Conservation (phyloP, 2,329 filamentous ascomycete genomes). For the Myriosclerotinia curreyana region DNA sequence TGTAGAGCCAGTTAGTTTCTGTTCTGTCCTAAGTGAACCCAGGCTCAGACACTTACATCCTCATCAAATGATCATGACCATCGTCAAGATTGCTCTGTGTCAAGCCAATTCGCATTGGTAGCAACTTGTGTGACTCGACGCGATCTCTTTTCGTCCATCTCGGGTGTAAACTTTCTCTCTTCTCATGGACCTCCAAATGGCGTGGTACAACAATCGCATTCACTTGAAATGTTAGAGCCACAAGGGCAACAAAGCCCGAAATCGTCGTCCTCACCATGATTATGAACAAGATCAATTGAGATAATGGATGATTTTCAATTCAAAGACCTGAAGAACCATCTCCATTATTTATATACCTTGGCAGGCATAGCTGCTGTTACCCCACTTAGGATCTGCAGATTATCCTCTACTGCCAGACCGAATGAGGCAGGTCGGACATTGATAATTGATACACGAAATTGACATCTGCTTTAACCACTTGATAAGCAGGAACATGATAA, state of each 20-base stretch:
- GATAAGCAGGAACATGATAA: constrained; percentile 5
- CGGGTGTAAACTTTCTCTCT: constrained; percentile 26
- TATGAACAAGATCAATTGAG: background rate
- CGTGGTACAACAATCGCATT: constrained; percentile 26
- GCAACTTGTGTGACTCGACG: constrained; percentile 28
- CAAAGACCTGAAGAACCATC: background rate
- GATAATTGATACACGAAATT: background rate
- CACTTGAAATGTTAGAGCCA: constrained; percentile 6
- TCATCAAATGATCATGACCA: constrained; percentile 32
- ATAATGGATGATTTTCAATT: background rate
- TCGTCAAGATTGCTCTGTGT: constrained; percentile 31
- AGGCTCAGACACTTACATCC: constrained; percentile 29
- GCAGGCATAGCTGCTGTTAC: constrained; percentile 15
- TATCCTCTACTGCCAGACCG: background rate
- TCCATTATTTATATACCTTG: constrained; percentile 19
- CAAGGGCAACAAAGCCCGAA: constrained; percentile 13
- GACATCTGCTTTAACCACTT: background rate
- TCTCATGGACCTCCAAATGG: constrained; percentile 33
- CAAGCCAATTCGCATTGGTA: constrained; percentile 35
- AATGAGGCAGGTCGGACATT: constrained; percentile 15
- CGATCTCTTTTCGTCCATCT: constrained; percentile 32
- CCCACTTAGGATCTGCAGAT: constrained; percentile 17
- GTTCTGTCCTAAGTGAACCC: constrained; percentile 25
- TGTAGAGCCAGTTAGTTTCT: background rate
- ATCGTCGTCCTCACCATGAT: constrained; percentile 7